Evolutionary conservation across 306 rosid species (phyloP), one percentile per base, ranked within the genome.

Genomic region (Vicia sativa): DNA sequence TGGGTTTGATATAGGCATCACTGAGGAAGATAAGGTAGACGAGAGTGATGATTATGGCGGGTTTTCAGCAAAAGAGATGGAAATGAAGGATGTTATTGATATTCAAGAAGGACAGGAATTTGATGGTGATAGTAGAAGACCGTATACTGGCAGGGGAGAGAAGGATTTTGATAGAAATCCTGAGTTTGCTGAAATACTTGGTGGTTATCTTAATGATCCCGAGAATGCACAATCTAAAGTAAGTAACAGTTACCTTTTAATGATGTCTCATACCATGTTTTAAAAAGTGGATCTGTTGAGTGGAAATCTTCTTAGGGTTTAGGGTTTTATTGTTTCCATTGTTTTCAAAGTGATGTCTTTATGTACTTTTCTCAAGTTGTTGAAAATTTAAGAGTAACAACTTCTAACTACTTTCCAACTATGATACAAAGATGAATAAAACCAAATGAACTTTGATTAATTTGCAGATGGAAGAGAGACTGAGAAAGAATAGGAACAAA

Each of bases 381-480:
- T 67, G 79, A 57, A 31, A 68, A n/a, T 56, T 54, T 9, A 42
- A 37, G 63, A 64, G 66, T 37, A 28, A 49, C 52, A 18, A n/a
- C 34, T 31, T 72, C 37, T 14, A 57, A 66, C 34, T 29, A 11
- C 52, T 67, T 48, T 53, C 60, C 61, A 28, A 28, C 73, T 41
- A 43, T 69, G 71, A 37, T 61, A 43, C 60, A 12, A 4, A 59
- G 60, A 53, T 49, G 54, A n/a, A n/a, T n/a, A n/a, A 61, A 70
- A 28, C 46, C 29, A 55, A 57, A 42, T 25, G 69, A 56, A 58
- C 52, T 46, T 60, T 61, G 43, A 19, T 65, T 67, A 46, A 28
- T 79, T 78, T 80, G 81, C 81, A 92, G 98, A 83, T 92, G 86
- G 89, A 92, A 71, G 96, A 86, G 19, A 87, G 98, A 89, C 52